These are phyloP conservation scores for Rutstroemia sydowiana DNA, from an alignment of 2,329 filamentous ascomycete genomes.

Conservation along the genomic window DNA sequence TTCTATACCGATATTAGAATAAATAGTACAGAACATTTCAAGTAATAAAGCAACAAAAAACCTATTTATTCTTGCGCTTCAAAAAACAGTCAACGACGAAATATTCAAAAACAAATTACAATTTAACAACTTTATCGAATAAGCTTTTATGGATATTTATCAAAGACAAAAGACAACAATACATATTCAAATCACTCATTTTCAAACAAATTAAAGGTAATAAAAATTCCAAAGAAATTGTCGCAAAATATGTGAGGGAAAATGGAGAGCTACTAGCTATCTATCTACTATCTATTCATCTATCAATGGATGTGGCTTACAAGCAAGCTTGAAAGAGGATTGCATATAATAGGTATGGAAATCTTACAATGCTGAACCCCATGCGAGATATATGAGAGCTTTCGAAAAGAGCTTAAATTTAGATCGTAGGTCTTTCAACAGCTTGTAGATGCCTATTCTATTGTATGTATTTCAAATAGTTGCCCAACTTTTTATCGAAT, in stretches of 20 bases:
- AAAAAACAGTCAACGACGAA: too few relatives aligned
- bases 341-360: constrained; percentile 24
- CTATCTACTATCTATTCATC: too few relatives aligned
- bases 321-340: constrained; percentile 9
- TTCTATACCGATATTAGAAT: background rate
- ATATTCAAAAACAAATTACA: too few relatives aligned
- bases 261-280: too few relatives aligned
- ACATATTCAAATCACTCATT: too few relatives aligned
- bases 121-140: too few relatives aligned
- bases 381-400: constrained; percentile 29
- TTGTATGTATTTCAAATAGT: constrained; percentile 16
- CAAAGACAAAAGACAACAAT: too few relatives aligned
- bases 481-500: constrained; percentile 16
- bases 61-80: too few relatives aligned
- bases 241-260: too few relatives aligned
- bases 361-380: constrained; percentile 25
- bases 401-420: constrained; percentile 25
- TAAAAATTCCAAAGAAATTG: too few relatives aligned
- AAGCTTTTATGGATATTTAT: too few relatives aligned
- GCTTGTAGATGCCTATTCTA: constrained; percentile 25
- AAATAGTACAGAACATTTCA: constrained; percentile 2
- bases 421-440: constrained; percentile 29
- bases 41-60: background rate
- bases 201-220: too few relatives aligned
- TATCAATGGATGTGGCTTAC: constrained; percentile 7